Conservation (phyloP, 768 basidiomycete species). For the Macrolepiota albuminosa region DNA sequence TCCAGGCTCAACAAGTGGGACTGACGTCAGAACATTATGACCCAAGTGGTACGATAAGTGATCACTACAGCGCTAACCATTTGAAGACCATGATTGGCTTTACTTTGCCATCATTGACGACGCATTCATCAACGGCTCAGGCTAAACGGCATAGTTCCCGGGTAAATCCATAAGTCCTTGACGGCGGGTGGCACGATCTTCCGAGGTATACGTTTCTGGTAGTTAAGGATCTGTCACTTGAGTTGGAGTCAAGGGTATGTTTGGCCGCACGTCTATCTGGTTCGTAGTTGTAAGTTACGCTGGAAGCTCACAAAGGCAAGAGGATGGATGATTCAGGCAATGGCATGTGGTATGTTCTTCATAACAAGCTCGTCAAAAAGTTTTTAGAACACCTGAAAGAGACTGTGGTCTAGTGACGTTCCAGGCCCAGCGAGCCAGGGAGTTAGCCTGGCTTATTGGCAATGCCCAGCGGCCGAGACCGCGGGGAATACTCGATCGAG, state of each 20-base stretch:
- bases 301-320: not conserved
- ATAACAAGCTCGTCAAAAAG: not conserved
- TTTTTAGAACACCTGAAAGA: no score
- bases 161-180: not conserved
- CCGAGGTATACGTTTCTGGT: not conserved
- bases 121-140: not conserved
- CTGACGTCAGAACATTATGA: not conserved
- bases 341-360: not conserved
- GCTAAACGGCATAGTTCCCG: no score
- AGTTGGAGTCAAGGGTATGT: not conserved
- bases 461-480: no score
- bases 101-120: not conserved
- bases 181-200: not conserved
- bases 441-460: no score
- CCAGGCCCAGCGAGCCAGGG: no score
- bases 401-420: no score
- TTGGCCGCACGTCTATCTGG: conserved; percentile 9
- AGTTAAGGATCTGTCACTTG: not conserved
- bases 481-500: no score
- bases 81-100: not conserved
- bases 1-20: not conserved
- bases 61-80: not conserved
- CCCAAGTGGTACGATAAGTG: not conserved
- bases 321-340: conserved; percentile 9
- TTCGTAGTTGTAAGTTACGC: not conserved